These are phyloP conservation scores for Stachybotrys chlorohalonatus DNA, from an alignment of 2,329 filamentous ascomycete genomes.

Conservation along the genomic window DNA sequence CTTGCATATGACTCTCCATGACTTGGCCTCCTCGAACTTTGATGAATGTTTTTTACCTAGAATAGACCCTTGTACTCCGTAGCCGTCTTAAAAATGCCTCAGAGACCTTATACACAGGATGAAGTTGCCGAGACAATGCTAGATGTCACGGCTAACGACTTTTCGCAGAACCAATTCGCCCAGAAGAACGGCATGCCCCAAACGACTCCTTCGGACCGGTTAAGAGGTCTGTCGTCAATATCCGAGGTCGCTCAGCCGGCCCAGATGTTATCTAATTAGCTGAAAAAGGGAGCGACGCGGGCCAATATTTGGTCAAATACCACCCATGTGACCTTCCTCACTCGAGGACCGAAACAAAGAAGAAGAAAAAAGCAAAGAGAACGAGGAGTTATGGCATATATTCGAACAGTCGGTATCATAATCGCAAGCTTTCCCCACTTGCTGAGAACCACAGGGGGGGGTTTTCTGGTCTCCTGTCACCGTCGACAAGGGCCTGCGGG, in stretches of 20 bases:
- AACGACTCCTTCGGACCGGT: neutral
- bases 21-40: neutral
- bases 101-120: neutral
- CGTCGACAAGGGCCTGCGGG: too few species aligned
- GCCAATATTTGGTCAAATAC: too few species aligned
- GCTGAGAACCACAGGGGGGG: too few species aligned
- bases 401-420: too few species aligned
- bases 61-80: neutral
- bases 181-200: constrained; percentile 1
- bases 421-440: too few species aligned
- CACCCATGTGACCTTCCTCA: too few species aligned
- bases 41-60: neutral
- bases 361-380: too few species aligned
- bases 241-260: constrained; percentile 1
- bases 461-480: too few species aligned
- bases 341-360: too few species aligned
- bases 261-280: neutral
- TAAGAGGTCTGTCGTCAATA: constrained; percentile 1
- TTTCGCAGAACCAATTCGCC: constrained; percentile 1
- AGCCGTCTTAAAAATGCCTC: constrained; percentile 2
- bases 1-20: neutral
- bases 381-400: too few species aligned
- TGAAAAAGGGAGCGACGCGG: too few species aligned
- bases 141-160: constrained; percentile 4
- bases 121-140: constrained; percentile 1